Evolutionary conservation across 176 grass and related monocot species (phyloP).

Genomic region (Dendrocalamus sinicus): DNA sequence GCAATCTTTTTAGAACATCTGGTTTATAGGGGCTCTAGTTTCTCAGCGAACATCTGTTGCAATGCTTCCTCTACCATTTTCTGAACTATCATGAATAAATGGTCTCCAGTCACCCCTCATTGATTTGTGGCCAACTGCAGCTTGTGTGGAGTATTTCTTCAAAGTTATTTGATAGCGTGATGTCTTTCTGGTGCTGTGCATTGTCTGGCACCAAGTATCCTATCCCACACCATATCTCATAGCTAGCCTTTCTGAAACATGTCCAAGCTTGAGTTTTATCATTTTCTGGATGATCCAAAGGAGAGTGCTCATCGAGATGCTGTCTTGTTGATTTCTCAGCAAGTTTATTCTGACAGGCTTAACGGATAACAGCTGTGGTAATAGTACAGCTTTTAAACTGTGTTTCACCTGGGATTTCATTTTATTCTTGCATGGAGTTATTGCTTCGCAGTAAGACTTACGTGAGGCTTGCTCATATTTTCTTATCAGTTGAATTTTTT

Average conservation of each 20-base stretch:
- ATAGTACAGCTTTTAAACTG: neutral
- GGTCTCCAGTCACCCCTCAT: neutral
- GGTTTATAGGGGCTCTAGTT: neutral
- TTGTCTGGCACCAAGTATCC: neutral
- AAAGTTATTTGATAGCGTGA: neutral
- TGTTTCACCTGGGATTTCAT: neutral
- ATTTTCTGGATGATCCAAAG: neutral
- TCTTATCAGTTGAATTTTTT: neutral
- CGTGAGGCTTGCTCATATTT: neutral
- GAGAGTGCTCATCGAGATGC: neutral
- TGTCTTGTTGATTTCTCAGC: neutral
- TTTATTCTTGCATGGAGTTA: neutral
- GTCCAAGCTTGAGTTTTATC: neutral
- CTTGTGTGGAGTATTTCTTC: neutral
- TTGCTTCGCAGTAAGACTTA: neutral
- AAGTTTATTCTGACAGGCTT: neutral
- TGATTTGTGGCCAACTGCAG: neutral
- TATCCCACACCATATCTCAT: neutral
- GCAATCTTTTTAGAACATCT: neutral
- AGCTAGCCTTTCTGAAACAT: neutral
- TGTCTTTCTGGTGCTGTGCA: slow-evolving; percentile 2
- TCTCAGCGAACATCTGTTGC: slow-evolving; percentile 9
- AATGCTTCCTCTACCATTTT: neutral
- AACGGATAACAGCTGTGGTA: neutral
- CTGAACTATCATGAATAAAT: neutral